Evolutionary conservation across 805 yeast species (phyloP).

Genomic region (Starmera pachycereana): DNA sequence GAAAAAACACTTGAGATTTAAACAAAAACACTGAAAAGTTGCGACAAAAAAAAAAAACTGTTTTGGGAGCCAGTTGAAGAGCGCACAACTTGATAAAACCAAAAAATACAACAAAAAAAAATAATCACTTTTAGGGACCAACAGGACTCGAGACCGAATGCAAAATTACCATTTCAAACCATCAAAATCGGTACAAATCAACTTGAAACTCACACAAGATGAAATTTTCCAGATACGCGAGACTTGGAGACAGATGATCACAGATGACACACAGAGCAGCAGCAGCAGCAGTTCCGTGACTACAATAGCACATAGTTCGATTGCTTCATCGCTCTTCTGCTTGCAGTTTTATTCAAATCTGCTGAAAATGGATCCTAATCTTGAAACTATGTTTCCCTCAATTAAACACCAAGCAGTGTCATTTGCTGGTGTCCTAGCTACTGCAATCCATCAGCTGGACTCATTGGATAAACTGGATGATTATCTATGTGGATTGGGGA

Average conservation of each 20-base stretch:
- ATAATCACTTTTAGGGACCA: too few relatives aligned
- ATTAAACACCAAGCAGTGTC: slow-evolving; percentile 71
- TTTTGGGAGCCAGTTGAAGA: too few relatives aligned
- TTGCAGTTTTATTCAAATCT: slow-evolving; percentile 68
- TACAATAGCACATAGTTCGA: slow-evolving; percentile 19
- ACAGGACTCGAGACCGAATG: too few relatives aligned
- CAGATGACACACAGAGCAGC: slow-evolving; percentile 20
- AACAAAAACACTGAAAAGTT: too few relatives aligned
- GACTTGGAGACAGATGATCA: slow-evolving; percentile 29
- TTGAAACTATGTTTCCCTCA: slow-evolving; percentile 62
- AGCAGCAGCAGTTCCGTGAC: slow-evolving; percentile 1
- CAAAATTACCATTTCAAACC: too few relatives aligned
- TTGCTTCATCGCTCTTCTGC: slow-evolving; percentile 55
- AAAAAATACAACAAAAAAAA: too few relatives aligned
- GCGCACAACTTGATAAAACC: too few relatives aligned
- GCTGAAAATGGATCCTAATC: slow-evolving; percentile 44
- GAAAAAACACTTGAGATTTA: too few relatives aligned
- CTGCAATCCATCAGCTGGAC: slow-evolving; percentile 57
- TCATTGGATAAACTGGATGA: slow-evolving; percentile 46
- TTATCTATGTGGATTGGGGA: slow-evolving; percentile 54
- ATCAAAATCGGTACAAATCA: not conserved
- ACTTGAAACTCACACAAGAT: slow-evolving; percentile 18
- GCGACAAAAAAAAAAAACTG: too few relatives aligned
- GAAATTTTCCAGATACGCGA: slow-evolving; percentile 25
- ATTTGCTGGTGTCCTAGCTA: slow-evolving; percentile 67